phyloP scores from a whole-genome alignment of 2,329 filamentous ascomycete genomes.

The Aspergillus awamori region DNA sequence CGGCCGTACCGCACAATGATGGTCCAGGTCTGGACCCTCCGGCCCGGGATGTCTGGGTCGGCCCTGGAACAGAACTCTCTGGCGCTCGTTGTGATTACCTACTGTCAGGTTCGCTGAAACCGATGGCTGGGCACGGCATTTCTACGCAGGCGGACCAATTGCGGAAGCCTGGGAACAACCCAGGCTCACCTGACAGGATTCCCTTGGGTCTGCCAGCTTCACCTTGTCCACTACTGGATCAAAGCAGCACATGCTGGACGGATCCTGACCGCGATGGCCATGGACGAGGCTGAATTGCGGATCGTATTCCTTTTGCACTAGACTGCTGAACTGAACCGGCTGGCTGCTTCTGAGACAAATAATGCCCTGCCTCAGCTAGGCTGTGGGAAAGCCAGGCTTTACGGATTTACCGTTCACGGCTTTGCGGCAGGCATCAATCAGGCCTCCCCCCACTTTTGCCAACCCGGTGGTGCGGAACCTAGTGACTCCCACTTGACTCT shows the following conservation, averaged over 20 bases:
- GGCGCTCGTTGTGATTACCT: neutral
- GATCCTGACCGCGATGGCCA: neutral
- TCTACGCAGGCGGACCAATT: neutral
- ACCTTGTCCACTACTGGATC: neutral
- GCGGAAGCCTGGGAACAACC: neutral
- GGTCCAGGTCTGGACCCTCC: neutral
- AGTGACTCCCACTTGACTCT: neutral
- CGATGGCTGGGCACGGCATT: neutral
- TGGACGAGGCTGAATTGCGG: constrained; percentile 2
- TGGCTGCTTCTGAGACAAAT: neutral
- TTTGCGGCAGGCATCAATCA: constrained; percentile 1
- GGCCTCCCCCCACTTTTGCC: neutral
- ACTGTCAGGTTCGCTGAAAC: neutral
- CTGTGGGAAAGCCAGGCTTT: neutral
- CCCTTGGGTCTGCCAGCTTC: neutral
- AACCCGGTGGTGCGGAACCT: neutral
- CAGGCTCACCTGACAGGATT: constrained; percentile 4
- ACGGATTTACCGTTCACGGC: neutral
- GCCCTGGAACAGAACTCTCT: neutral
- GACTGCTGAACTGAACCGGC: neutral
- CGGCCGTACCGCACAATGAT: neutral
- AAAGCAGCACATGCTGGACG: neutral
- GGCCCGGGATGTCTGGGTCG: constrained; percentile 3
- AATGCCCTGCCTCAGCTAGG: neutral
- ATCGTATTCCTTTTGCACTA: neutral